phyloP scores from a whole-genome alignment of 2,329 filamentous ascomycete genomes.

The Pyricularia sp. region DNA sequence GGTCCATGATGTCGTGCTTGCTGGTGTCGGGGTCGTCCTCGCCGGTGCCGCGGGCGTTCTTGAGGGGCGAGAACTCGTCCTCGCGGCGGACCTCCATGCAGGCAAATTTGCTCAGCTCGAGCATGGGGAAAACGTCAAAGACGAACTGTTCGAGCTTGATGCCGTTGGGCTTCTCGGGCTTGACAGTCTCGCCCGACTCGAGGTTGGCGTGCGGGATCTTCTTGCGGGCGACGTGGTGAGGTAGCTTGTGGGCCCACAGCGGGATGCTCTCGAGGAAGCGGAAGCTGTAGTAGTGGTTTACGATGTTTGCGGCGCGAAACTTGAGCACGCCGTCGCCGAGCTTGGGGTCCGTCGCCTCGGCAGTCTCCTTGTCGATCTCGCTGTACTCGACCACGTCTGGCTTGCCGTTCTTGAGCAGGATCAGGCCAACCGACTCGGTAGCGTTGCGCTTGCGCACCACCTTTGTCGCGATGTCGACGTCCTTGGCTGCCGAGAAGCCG shows the following conservation, averaged over 20 bases:
- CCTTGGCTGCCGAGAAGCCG: slow-evolving; percentile 75
- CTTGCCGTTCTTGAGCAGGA: slow-evolving; percentile 87
- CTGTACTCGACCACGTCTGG: slow-evolving; percentile 98
- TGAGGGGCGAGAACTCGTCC: slow-evolving; percentile 95
- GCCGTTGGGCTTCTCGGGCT: slow-evolving; percentile 89
- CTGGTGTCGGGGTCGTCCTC: slow-evolving; percentile 93
- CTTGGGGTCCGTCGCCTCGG: slow-evolving; percentile 74
- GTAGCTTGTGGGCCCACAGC: slow-evolving; percentile 70
- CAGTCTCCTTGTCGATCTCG: slow-evolving; percentile 82
- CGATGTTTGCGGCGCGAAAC: slow-evolving; percentile 96
- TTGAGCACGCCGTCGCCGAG: slow-evolving; percentile 64
- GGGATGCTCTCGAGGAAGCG: slow-evolving; percentile 84
- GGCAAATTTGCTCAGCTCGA: slow-evolving; percentile 77
- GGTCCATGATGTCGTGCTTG: slow-evolving; percentile 75
- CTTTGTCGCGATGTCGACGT: slow-evolving; percentile 91
- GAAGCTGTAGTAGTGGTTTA: slow-evolving; percentile 99
- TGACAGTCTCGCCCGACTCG: slow-evolving; percentile 64
- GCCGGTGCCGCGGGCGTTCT: slow-evolving; percentile 74
- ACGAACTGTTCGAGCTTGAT: slow-evolving; percentile 99
- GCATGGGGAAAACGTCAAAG: slow-evolving; percentile 92
- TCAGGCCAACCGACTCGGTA: slow-evolving; percentile 89
- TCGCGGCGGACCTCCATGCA: slow-evolving; percentile 92
- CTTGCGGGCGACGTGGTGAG: slow-evolving; percentile 94
- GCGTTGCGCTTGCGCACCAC: slow-evolving; percentile 98
- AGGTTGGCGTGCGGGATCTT: slow-evolving; percentile 86